A percentile compares a stretch with the other conserved stretches of the same genome.
These are phyloP conservation scores for Lactarius pseudohatsudake DNA, from an alignment of 768 basidiomycete genomes.

Conservation along the genomic window DNA sequence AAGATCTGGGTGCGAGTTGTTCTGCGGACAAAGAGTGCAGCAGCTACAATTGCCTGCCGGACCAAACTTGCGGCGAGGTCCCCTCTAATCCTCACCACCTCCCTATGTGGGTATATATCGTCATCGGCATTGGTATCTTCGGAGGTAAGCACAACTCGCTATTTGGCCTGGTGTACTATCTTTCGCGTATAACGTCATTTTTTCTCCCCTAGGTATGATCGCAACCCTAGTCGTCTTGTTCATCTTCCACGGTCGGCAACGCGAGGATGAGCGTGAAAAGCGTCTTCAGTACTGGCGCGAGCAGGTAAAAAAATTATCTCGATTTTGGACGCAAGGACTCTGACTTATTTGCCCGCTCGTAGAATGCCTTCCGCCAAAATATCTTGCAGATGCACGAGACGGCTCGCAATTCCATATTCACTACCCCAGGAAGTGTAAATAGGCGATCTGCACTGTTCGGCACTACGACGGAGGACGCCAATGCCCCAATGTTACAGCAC, in stretches of 20 bases:
- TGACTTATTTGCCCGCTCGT: constrained; percentile 9
- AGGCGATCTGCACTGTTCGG: constrained; percentile 50
- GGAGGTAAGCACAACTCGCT: constrained; percentile 49
- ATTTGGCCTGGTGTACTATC: too few relatives aligned
- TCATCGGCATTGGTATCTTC: constrained; percentile 70
- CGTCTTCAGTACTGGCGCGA: constrained; percentile 89
- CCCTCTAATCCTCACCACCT: constrained; percentile 64
- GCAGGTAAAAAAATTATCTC: constrained; percentile 50
- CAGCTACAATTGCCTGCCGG: constrained; percentile 69
- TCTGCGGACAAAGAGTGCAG: constrained; percentile 62
- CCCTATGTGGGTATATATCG: constrained; percentile 64
- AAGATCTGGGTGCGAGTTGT: constrained; percentile 59
- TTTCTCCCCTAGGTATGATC: constrained; percentile 59
- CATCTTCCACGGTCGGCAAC: constrained; percentile 67
- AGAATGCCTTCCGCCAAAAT: constrained; percentile 81
- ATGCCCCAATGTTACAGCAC: constrained; percentile 52
- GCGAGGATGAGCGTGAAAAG: constrained; percentile 77
- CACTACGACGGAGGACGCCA: constrained; percentile 52
- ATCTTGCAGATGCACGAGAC: constrained; percentile 77
- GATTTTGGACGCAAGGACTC: background rate
- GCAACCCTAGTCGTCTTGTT: constrained; percentile 68
- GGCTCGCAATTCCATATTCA: constrained; percentile 64
- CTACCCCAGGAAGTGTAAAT: constrained; percentile 43
- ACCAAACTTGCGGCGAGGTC: constrained; percentile 59
- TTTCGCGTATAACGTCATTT: constrained; percentile 1